Base-by-base conservation (phyloP, 2,329 filamentous ascomycete genomes). In the Aschersonia sp. region DNA sequence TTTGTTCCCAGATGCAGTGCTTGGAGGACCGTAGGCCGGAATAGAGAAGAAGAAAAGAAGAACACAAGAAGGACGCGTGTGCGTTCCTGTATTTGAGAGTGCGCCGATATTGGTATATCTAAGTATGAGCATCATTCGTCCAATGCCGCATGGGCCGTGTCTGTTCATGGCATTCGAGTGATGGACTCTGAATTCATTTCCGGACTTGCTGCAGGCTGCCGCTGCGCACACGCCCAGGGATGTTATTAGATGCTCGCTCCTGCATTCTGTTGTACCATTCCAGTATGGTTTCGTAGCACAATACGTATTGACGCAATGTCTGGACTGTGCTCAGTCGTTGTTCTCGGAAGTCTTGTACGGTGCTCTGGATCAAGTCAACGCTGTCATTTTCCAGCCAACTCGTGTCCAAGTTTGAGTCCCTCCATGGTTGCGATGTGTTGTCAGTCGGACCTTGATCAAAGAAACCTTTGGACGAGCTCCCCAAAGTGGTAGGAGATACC, bases 271-370 rank as follows among this genome's bases (percentile, higher is more conserved):
- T 67, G 31, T 92, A 65, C 88, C 90, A 98, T 65, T 97, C 90
- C 47, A 94, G 68, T 6, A 97, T 75, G 41, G 86, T 94, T 68
- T 98, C 92, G 63, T 98, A 98, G 64, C 92, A 98, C 35, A 98
- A 77, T 45, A 95, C 90, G 66, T 84, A 97, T 62, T 98, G 92
- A 51, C 87, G 74, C 49, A 97, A 68, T 57, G 84, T 95, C 65
- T 97, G 92, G 42, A 98, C 90, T 89, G 97, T 98, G 64, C 88
- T 95, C 22, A 95, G 67, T 53, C 92, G 73, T 67, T 98, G 92
- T 45, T 76, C 71, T 48, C 92, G 74, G 63, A 98, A 95, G 56
- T 95, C 88, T 56, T 92, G 84, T 1, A 98, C 90, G 0, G 89
- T 92, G 60, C 80, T 81, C 52, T 86, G 81, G 44, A 98, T 81